Base-by-base conservation (phyloP, 495 filamentous ascomycete genomes). In the Chaetomium fimeti region DNA sequence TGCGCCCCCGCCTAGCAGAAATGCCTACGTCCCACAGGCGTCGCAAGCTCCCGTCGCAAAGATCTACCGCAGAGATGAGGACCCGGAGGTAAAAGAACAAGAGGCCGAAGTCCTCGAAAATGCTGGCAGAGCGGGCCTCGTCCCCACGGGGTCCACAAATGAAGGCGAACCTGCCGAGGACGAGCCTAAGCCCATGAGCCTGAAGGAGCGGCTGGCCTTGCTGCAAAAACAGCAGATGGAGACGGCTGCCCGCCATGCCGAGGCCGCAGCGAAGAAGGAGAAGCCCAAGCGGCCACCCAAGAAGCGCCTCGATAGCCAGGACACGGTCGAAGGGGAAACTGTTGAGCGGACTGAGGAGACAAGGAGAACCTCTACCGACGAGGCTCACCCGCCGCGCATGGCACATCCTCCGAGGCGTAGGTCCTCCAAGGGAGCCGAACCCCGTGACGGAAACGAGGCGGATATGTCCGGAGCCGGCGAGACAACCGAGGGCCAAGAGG, bases 171-270 rank as follows among this genome's bases (percentile, higher is more conserved):
- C 68, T 9, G 81, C 84, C n/a, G 88, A 83, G 63, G 89, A 91
- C 53, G 86, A 90, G 70, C 92, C 92, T 2, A 94, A 96, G 76
- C 91, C 92, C 18, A 89, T 90, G 61, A 97, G 89, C 66, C 76
- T 98, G 65, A 98, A 98, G 75, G 94, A 98, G 64, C 80, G 94
- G 25, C 96, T 98, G 76, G 94, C 94, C 18, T 78, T 96, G 52
- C 79, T 98, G 13, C 94, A 98, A 74, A 93, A 91, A 72, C 93
- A 98, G 71, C 94, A 98, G 72, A 78, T 90, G 73, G 93, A 97
- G 70, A 90, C 92, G 66, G 88, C 91, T 40, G 80, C 85, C 59
- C 85, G 92, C 57, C 88, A 91, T 76, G 90, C 90, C 18, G 91
- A 93, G 40, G 86, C 85, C 11, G 81, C 81, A 16, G 87, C 90